Evolutionary conservation across 441 rosid species (phyloP).

Genomic region (Adansonia gregorii): DNA sequence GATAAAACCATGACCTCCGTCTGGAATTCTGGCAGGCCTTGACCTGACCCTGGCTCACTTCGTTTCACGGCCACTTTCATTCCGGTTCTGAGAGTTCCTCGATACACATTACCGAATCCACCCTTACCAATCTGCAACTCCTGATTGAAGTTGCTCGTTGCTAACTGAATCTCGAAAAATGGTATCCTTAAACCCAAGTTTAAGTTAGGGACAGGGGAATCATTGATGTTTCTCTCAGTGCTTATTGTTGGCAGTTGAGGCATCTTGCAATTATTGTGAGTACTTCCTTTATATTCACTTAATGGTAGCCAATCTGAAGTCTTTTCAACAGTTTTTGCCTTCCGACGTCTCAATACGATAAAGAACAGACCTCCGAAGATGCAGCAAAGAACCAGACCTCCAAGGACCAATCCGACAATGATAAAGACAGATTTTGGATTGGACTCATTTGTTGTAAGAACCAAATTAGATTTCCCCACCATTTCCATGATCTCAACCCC

Average conservation of each 20-base stretch:
- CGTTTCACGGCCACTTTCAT: slow-evolving; percentile 47
- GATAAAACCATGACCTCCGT: slow-evolving; percentile 48
- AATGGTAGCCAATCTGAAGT: slow-evolving; percentile 35
- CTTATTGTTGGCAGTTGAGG: slow-evolving; percentile 2
- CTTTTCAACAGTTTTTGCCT: slow-evolving; percentile 31
- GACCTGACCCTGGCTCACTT: slow-evolving; percentile 44
- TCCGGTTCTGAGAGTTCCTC: slow-evolving; percentile 39
- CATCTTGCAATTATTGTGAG: slow-evolving; percentile 27
- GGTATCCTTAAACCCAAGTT: slow-evolving; percentile 45
- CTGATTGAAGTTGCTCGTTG: slow-evolving; percentile 40
- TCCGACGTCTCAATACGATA: slow-evolving; percentile 37
- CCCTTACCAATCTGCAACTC: slow-evolving; percentile 42
- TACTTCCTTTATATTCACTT: slow-evolving; percentile 33
- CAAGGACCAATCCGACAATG: slow-evolving; percentile 41
- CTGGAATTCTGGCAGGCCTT: slow-evolving; percentile 47
- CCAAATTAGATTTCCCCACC: slow-evolving; percentile 25
- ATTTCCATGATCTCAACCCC: slow-evolving; percentile 65
- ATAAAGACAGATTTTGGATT: slow-evolving; percentile 32
- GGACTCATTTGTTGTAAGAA: not conserved
- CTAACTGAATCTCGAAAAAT: slow-evolving; percentile 37
- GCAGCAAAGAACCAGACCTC: slow-evolving; percentile 35
- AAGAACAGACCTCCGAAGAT: slow-evolving; percentile 30
- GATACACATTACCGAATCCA: slow-evolving; percentile 45
- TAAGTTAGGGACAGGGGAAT: slow-evolving; percentile 7
- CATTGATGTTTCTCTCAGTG: slow-evolving; percentile 23